Evolutionary conservation across 2,329 filamentous ascomycete genomes (phyloP).

Genomic region (Ophiocordyceps camponoti-saundersi): DNA sequence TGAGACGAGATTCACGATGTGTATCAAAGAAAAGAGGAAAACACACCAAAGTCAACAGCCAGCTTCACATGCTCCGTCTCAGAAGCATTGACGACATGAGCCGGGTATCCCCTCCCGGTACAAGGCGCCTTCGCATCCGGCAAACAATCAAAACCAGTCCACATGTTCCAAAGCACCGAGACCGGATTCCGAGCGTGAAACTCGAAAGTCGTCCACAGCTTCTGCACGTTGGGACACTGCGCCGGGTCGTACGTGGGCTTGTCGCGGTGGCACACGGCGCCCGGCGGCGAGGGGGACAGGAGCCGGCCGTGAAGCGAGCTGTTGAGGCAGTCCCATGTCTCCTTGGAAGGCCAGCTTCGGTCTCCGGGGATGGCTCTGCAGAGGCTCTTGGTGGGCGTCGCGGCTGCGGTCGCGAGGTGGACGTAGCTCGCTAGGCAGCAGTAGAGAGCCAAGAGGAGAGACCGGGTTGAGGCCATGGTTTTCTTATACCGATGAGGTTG

Average conservation of each 20-base stretch:
- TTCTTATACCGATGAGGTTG: no score
- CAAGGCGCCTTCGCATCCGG: conserved; percentile 20
- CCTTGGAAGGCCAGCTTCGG: conserved; percentile 26
- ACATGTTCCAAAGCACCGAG: conserved; percentile 21
- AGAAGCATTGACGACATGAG: conserved; percentile 18
- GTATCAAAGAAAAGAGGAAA: neutral
- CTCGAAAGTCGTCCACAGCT: conserved; percentile 12
- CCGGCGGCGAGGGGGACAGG: conserved; percentile 21
- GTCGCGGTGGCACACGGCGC: conserved; percentile 11
- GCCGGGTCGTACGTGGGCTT: conserved; percentile 10
- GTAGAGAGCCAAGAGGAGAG: neutral
- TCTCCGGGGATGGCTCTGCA: conserved; percentile 32
- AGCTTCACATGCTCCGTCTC: conserved; percentile 14
- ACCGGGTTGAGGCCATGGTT: neutral
- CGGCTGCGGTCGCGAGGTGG: neutral
- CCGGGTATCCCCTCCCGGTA: conserved; percentile 13
- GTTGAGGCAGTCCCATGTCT: conserved; percentile 28
- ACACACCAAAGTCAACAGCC: conserved; percentile 1
- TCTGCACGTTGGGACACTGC: conserved; percentile 11
- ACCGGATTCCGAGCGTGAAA: conserved; percentile 13
- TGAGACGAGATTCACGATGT: neutral
- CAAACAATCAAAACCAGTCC: conserved; percentile 32
- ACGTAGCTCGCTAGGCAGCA: neutral
- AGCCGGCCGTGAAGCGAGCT: conserved; percentile 23
- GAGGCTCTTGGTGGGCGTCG: neutral